Base-by-base conservation (phyloP, 2,329 filamentous ascomycete genomes). In the Dothideomycetes sp. region DNA sequence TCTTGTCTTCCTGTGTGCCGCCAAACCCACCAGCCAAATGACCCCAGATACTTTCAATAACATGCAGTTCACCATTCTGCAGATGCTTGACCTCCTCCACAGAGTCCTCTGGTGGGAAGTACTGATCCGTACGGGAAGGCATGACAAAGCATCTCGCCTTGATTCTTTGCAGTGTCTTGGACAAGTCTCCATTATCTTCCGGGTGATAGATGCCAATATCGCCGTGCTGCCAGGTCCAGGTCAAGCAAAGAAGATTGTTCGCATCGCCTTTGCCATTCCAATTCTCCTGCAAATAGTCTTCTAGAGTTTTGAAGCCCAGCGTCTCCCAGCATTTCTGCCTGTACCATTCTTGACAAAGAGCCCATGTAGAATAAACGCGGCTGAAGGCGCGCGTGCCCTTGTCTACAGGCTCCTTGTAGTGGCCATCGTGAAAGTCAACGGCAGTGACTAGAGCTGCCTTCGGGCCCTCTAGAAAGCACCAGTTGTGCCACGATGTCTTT, bases 391-490 rank as follows among this genome's bases (percentile, higher is more conserved):
- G 52, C 36, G 47, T 51, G 19, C 50, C 60, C 52, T 50, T 62
- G 50, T 3, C 53, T 12, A 33, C 45, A 7, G 35, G 45, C 35
- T 52, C 38, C 15, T 38, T 45, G 11, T 45, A 55, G 15, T 52
- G 49, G 0, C 63, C 62, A 2, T 54, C 54, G 3, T 65, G 19
- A 53, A 64, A 71, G 34, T 66, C 63, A 0, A 50, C 50, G 0
- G 61, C 54, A 14, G 59, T 66, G 1, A 68, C 49, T 8, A 75
- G 55, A 0, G 70, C 72, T 0, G 59, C 55, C 34, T 65, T 68
- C 9, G 71, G 65, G 0, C 72, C 72, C 41, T 75, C 72, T 2
- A 75, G 61, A 42, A 76, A 75, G 3, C 66, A 66, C 40, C 64
- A 65, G 48, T 75, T 75, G 49, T 75, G 72, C 18, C 59, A 46